Evolutionary conservation across 371 early-diverging fungal species (phyloP), one percentile per base, ranked within the genome.

Genomic region (Zychaea mexicana): DNA sequence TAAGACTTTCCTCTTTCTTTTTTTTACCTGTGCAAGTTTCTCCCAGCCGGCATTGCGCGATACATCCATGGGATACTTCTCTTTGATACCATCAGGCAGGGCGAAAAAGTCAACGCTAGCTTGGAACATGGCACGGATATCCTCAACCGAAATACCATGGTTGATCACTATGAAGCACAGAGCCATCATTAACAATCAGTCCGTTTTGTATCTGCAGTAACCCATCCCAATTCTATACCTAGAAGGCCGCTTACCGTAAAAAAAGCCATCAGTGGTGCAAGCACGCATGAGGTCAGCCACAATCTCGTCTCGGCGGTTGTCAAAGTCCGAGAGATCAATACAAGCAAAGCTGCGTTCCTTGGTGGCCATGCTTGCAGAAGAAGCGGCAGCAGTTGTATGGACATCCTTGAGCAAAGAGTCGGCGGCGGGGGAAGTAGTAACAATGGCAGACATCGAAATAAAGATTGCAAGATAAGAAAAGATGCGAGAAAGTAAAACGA

Each of bases 11-110:
- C 17, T 27, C 21, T 31, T 21, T 12, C 15, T 4, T 3, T 13
- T 8, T 21, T 39, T 33, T 60, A 68, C 68, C 61, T 75, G 75
- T 21, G 70, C 68, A 10, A 75, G 46, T 32, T 72, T 72, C 24
- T 75, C 75, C 69, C 70, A 75, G 30, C 72, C 75, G 10, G 75
- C 75, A 33, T 75, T 75, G 61, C 75, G 60, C 21, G 67, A 63
- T 13, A 69, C 67, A 54, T 75, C 75, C 19, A 75, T 66, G 6
- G 72, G 65, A 22, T 71, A 47, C 56, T 72, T 60, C 32, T 39
- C 58, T 24, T 75, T 75, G 61, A 65, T 60, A 10, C 55, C 55
- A 63, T 75, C 72, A 13, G 72, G 65, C 2, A 75, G 52, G 4
- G 66, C 70, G 46, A 75, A 75, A 39, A 72, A 75, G 26, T 69